A percentile compares a stretch with the other conserved stretches of the same genome.
Conservation (phyloP, 1,284 basidiomycete genomes). For the Trichosporon coremiiforme region DNA sequence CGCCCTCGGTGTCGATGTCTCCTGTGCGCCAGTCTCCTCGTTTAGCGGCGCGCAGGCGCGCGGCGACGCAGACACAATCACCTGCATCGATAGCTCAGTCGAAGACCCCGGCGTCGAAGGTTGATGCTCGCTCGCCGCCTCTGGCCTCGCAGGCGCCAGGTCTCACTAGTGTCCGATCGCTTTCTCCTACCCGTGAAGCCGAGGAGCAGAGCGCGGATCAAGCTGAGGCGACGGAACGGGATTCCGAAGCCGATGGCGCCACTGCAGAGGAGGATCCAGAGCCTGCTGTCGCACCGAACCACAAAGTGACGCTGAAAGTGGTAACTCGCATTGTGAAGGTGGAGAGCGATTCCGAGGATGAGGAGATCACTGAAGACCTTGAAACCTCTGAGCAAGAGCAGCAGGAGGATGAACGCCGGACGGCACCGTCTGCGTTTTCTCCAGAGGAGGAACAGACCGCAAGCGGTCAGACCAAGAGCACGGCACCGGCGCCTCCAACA, state of each 20-base stretch:
- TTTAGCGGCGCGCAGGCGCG: not conserved
- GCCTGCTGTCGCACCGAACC: not conserved
- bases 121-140: not conserved
- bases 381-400: not conserved
- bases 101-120: not conserved
- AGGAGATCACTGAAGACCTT: not conserved
- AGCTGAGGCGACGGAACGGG: not conserved
- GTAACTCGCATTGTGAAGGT: not conserved
- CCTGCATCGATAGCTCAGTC: not conserved
- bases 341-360: constrained; percentile 3
- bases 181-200: not conserved
- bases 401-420: too few species aligned
- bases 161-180: not conserved
- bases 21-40: not conserved
- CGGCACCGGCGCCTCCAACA: not conserved
- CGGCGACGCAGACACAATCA: not conserved
- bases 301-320: constrained; percentile 1
- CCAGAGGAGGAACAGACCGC: not conserved
- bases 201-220: not conserved
- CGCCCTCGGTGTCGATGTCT: not conserved
- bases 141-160: not conserved
- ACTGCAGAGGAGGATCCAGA: not conserved
- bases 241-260: not conserved
- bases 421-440: not conserved
- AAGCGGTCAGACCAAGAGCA: not conserved